Evolutionary conservation across 139 green algal species (phyloP).

Genomic region (Chlorella sp.): DNA sequence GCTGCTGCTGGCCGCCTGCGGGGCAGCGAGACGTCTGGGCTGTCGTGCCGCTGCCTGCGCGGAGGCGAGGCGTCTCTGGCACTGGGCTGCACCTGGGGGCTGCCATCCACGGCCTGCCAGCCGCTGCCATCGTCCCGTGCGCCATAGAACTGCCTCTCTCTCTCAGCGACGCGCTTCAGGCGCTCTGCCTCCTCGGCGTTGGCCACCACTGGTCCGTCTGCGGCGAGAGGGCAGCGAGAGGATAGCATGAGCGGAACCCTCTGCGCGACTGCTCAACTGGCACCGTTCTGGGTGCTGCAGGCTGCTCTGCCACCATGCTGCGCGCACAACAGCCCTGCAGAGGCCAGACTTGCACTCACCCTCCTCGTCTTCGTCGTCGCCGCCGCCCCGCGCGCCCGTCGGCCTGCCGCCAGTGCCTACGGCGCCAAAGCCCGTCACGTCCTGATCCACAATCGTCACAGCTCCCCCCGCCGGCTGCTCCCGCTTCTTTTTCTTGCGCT

Average conservation of each 20-base stretch:
- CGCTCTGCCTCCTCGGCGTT: slow-evolving; percentile 69
- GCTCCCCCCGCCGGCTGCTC: neutral
- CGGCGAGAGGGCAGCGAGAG: slow-evolving; percentile 8
- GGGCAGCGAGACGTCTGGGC: slow-evolving; percentile 13
- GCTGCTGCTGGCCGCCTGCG: slow-evolving; percentile 26
- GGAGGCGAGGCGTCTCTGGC: slow-evolving; percentile 45
- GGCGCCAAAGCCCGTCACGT: slow-evolving; percentile 51
- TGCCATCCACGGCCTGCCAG: slow-evolving; percentile 16
- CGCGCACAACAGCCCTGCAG: too few relatives aligned
- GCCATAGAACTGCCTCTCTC: slow-evolving; percentile 34
- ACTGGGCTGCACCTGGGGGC: neutral
- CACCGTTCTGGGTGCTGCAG: too few relatives aligned
- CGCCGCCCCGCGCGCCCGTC: neutral
- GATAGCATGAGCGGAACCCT: too few relatives aligned
- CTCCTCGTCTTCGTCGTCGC: slow-evolving; percentile 44
- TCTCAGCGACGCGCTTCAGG: slow-evolving; percentile 42
- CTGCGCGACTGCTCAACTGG: too few relatives aligned
- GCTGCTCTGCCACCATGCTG: too few relatives aligned
- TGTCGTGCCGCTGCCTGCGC: slow-evolving; percentile 26
- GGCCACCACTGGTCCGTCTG: slow-evolving; percentile 65
- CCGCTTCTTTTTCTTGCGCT: slow-evolving; percentile 58
- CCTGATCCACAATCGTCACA: slow-evolving; percentile 68
- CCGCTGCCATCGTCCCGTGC: slow-evolving; percentile 9
- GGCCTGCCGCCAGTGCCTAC: neutral
- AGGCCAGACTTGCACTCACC: slow-evolving; percentile 31